Percentiles rank a stretch among this genome's conserved stretches.
Conservation (phyloP, 441 rosid species). For the Aquilaria agallochum region DNA sequence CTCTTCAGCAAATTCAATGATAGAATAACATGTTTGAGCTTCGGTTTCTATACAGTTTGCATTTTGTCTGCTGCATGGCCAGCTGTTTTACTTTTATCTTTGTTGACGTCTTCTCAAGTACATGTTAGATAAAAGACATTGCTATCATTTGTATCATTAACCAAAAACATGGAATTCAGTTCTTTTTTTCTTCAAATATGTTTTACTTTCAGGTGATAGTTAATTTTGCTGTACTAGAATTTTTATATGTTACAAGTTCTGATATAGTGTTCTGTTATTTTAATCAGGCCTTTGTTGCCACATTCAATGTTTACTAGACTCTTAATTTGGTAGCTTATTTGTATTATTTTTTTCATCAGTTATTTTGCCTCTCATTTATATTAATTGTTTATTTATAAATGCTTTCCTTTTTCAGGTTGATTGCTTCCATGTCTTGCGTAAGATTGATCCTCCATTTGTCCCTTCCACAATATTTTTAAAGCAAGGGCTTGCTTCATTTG, state of each 20-base stretch:
- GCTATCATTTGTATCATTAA: too few relatives aligned
- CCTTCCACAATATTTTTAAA: constrained; percentile 78
- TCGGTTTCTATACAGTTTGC: constrained; percentile 1
- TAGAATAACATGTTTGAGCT: background rate
- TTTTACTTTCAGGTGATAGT: too few relatives aligned
- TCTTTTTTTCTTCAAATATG: too few relatives aligned
- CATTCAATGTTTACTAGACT: background rate
- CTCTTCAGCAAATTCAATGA: background rate
- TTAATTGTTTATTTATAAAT: constrained; percentile 9
- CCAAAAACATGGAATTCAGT: too few relatives aligned
- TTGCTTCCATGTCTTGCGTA: constrained; percentile 97
- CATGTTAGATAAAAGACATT: too few relatives aligned
- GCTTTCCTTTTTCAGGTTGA: constrained; percentile 62
- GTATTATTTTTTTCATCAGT: too few relatives aligned
- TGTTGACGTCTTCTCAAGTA: background rate
- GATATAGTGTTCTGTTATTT: too few relatives aligned
- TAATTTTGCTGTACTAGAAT: too few relatives aligned
- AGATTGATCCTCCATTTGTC: constrained; percentile 93
- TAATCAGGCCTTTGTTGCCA: too few relatives aligned
- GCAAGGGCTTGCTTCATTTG: constrained; percentile 95
- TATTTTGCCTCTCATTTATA: background rate
- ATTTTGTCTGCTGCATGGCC: background rate
- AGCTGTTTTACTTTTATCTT: constrained; percentile 1
- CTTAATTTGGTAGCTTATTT: background rate
- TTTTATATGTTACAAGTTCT: too few relatives aligned